Percentiles rank a stretch among this genome's conserved stretches.
Conservation (phyloP, 108 stramenopile genomes). For the Schizochytrium sp. region DNA sequence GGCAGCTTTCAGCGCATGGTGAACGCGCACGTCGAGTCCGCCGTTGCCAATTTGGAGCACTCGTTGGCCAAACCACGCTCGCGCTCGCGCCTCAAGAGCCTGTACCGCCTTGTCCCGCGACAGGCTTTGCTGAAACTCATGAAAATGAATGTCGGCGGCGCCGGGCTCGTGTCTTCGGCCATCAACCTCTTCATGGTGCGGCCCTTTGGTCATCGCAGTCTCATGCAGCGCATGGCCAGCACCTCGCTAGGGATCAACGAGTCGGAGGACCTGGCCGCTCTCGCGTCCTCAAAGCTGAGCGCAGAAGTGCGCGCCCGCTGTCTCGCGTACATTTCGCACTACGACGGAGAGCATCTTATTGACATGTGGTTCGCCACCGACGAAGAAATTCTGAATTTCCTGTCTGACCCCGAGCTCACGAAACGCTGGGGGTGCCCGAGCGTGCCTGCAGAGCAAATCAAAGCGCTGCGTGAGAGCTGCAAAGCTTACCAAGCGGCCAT, state of each 20-base stretch:
- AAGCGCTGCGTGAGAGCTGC: not conserved
- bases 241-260: not conserved
- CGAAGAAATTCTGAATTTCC: not conserved
- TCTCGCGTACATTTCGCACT: not conserved
- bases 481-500: not conserved
- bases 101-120: not conserved
- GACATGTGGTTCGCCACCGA: not conserved
- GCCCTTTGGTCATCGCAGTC: not conserved
- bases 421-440: not conserved
- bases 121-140: not conserved
- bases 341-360: not conserved
- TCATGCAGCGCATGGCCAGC: conserved; percentile 9
- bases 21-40: not conserved
- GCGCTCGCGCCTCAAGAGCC: not conserved
- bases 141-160: not conserved
- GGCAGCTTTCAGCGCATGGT: not conserved
- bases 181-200: conserved; percentile 14
- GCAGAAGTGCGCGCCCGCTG: not conserved
- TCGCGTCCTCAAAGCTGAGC: not conserved
- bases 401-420: not conserved
- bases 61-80: not conserved
- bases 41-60: conserved; percentile 1
- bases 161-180: not conserved
- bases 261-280: not conserved
- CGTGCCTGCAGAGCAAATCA: not conserved